These are phyloP conservation scores for Salvia hispanica DNA, from an alignment of 257 asterid species.

Conservation along the genomic window DNA sequence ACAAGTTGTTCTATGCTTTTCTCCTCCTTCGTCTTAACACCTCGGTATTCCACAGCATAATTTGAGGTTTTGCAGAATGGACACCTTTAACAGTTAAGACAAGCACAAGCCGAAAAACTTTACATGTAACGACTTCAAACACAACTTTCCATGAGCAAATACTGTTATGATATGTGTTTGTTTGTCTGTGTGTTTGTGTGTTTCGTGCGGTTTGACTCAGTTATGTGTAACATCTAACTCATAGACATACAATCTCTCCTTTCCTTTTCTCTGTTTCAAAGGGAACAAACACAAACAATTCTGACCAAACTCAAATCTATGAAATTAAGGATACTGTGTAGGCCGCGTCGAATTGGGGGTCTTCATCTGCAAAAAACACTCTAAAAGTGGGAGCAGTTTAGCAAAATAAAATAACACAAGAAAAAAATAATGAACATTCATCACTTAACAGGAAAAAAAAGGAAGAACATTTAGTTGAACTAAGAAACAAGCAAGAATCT, in stretches of 20 bases:
- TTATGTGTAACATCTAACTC: neutral
- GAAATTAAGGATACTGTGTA: constrained; percentile 85
- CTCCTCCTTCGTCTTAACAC: constrained; percentile 93
- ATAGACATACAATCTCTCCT: neutral
- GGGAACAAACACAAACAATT: constrained; percentile 3
- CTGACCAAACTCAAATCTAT: neutral
- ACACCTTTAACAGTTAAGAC: constrained; percentile 68
- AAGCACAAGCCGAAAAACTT: constrained; percentile 21
- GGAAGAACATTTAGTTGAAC: neutral
- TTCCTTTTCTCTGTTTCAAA: neutral
- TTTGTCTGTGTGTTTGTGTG: neutral
- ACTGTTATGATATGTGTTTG: neutral
- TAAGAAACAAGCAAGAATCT: constrained; percentile 18
- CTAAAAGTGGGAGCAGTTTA: constrained; percentile 45
- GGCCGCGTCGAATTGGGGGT: constrained; percentile 92
- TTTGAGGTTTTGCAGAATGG: constrained; percentile 92
- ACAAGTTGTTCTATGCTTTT: constrained; percentile 94
- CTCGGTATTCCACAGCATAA: constrained; percentile 97
- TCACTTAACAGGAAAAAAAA: neutral
- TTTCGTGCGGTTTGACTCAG: too few species aligned
- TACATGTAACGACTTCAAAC: constrained; percentile 16
- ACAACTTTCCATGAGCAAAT: neutral
- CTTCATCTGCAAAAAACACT: constrained; percentile 98
- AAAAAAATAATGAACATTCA: neutral
- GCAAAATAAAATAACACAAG: constrained; percentile 4